phyloP scores from a whole-genome alignment of 352 stramenopile genomes.

The Phytophthora citrophthora region DNA sequence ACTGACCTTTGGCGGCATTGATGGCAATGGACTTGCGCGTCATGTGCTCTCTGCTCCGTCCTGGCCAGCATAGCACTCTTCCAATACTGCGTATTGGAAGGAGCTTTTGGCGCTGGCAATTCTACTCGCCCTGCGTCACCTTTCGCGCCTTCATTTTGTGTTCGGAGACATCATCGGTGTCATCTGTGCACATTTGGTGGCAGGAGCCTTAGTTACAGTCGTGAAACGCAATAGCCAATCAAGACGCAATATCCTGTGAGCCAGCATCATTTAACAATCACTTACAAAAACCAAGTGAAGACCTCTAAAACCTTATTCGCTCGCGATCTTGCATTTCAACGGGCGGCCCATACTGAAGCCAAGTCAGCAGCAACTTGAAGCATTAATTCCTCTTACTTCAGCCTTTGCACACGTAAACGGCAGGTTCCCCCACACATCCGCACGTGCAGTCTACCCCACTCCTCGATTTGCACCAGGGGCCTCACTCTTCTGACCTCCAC shows the following conservation, averaged over 20 bases:
- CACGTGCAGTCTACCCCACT: slow-evolving; percentile 41
- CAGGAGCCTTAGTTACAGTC: neutral
- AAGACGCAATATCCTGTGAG: slow-evolving; percentile 22
- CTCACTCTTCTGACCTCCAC: slow-evolving; percentile 12
- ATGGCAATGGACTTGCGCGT: slow-evolving; percentile 4
- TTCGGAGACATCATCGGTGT: neutral
- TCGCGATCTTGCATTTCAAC: slow-evolving; percentile 37
- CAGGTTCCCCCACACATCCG: slow-evolving; percentile 29
- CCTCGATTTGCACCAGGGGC: slow-evolving; percentile 19
- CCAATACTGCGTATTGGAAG: slow-evolving; percentile 20
- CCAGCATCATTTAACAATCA: slow-evolving; percentile 5
- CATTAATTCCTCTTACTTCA: slow-evolving; percentile 15
- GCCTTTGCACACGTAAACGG: slow-evolving; percentile 41
- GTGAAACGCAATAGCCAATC: slow-evolving; percentile 31
- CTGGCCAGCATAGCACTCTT: slow-evolving; percentile 3
- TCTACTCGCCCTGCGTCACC: neutral
- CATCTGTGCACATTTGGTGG: neutral
- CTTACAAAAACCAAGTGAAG: slow-evolving; percentile 13
- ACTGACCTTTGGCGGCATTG: neutral
- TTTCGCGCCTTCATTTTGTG: neutral
- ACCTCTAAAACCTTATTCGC: slow-evolving; percentile 2
- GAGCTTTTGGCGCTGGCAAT: neutral
- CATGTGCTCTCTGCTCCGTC: too few species aligned
- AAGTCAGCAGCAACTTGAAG: slow-evolving; percentile 38
- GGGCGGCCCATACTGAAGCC: slow-evolving; percentile 16